These are phyloP conservation scores for Celoporthe dispersa DNA, from an alignment of 2,329 filamentous ascomycete species.

Conservation along the genomic window DNA sequence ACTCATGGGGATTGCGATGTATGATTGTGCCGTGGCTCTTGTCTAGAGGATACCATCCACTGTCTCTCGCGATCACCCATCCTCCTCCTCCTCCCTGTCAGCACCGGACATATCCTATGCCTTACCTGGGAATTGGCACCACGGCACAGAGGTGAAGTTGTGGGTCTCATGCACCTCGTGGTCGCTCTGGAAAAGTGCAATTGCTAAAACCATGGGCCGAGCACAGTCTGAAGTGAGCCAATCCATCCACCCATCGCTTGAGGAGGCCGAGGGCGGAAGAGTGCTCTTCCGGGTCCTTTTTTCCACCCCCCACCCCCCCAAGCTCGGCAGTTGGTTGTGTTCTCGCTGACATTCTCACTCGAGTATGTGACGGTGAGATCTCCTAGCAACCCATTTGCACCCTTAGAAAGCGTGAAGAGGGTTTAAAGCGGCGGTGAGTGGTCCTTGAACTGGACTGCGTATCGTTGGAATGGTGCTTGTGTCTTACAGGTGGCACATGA, in stretches of 20 bases:
- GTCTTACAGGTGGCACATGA: neutral
- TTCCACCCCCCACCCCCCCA: neutral
- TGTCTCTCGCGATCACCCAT: neutral
- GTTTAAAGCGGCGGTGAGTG: neutral
- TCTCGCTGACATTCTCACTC: neutral
- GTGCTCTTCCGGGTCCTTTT: conserved; percentile 15
- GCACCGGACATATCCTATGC: neutral
- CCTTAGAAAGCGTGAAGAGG: neutral
- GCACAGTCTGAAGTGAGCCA: neutral
- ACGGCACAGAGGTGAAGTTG: neutral
- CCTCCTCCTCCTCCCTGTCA: neutral
- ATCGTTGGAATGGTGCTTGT: neutral
- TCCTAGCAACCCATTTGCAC: neutral
- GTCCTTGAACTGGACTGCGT: neutral
- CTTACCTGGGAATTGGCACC: neutral
- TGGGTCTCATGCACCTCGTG: neutral
- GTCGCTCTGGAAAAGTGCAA: neutral
- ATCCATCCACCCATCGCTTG: neutral
- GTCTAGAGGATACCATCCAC: neutral
- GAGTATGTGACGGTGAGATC: neutral
- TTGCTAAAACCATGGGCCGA: conserved; percentile 12
- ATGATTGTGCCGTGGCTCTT: neutral
- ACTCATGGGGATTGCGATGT: neutral
- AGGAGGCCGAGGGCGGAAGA: conserved; percentile 14
- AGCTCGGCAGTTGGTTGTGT: neutral